Evolutionary conservation across 345 rosid species (phyloP).

Genomic region (Bruguiera parviflora): DNA sequence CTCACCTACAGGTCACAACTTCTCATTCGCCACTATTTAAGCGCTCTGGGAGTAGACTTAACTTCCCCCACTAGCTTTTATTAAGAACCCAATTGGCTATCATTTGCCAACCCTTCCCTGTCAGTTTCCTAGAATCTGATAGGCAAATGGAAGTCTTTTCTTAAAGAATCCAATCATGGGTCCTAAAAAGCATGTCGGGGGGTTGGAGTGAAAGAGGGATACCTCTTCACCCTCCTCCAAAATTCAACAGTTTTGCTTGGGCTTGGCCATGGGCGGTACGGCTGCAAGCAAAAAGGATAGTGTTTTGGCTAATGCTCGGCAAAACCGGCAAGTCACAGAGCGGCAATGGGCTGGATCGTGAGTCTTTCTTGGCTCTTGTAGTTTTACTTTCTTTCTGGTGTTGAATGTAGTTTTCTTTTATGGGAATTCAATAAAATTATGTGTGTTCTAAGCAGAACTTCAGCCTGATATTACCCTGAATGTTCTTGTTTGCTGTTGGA

Average conservation of each 20-base stretch:
- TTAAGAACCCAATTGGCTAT: conserved; percentile 25
- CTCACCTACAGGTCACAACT: background rate
- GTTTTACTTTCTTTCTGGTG: background rate
- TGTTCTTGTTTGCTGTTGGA: conserved; percentile 4
- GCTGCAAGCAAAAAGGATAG: background rate
- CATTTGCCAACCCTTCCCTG: conserved; percentile 15
- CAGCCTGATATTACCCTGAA: background rate
- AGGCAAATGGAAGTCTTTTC: conserved; percentile 27
- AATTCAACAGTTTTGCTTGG: conserved; percentile 37
- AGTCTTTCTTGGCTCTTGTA: conserved; percentile 28
- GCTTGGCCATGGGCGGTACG: conserved; percentile 20
- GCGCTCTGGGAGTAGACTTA: conserved; percentile 14
- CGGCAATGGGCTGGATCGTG: conserved; percentile 44
- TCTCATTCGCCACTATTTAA: conserved; percentile 47
- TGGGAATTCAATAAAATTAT: conserved; percentile 10
- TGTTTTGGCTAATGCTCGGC: conserved; percentile 36
- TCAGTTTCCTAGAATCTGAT: conserved; percentile 35
- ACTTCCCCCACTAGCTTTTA: conserved; percentile 36
- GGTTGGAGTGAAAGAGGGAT: conserved; percentile 20
- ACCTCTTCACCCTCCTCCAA: conserved; percentile 18
- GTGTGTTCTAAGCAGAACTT: conserved; percentile 8
- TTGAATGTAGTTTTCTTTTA: conserved; percentile 7
- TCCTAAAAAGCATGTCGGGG: conserved; percentile 26
- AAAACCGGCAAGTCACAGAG: conserved; percentile 67
- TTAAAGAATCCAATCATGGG: conserved; percentile 34